Conservation (phyloP, 768 basidiomycete genomes). For the Naganishia vaughanmartiniae region DNA sequence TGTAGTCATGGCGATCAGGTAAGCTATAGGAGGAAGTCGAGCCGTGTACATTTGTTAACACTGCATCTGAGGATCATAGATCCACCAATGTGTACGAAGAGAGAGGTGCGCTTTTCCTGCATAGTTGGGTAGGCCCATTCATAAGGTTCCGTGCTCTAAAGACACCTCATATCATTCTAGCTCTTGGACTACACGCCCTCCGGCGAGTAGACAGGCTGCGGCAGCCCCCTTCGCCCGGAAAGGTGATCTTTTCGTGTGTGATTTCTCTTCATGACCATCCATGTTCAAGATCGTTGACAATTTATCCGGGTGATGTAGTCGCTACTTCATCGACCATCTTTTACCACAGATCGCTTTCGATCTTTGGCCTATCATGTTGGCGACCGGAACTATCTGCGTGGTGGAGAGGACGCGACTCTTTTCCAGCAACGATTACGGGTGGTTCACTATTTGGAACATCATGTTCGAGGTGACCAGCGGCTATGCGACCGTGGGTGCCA, state of each 20-base stretch:
- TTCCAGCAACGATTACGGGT: slow-evolving; percentile 34
- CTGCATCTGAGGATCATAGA: slow-evolving; percentile 31
- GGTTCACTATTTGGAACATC: slow-evolving; percentile 44
- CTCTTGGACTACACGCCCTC: background rate
- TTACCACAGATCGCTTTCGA: slow-evolving; percentile 46
- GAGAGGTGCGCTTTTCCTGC: slow-evolving; percentile 32
- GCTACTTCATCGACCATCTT: slow-evolving; percentile 34
- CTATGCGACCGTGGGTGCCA: slow-evolving; percentile 45
- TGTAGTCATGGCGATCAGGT: slow-evolving; percentile 12
- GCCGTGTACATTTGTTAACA: no score
- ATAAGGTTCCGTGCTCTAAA: no score
- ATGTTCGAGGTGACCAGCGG: slow-evolving; percentile 47
- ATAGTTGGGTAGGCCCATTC: no score
- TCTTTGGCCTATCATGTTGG: slow-evolving; percentile 45
- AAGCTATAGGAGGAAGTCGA: no score
- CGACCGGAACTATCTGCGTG: slow-evolving; percentile 41
- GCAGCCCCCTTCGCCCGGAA: background rate
- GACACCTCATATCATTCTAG: no score
- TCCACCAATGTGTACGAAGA: slow-evolving; percentile 51
- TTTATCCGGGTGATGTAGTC: slow-evolving; percentile 3
- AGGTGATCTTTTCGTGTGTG: slow-evolving; percentile 4
- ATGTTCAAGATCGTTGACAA: no score
- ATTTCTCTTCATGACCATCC: no score
- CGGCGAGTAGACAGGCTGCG: background rate
- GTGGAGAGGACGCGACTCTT: slow-evolving; percentile 42